Evolutionary conservation across 768 basidiomycete genomes (phyloP), one percentile per base, ranked within the genome.

Genomic region (Hericium alpestre): DNA sequence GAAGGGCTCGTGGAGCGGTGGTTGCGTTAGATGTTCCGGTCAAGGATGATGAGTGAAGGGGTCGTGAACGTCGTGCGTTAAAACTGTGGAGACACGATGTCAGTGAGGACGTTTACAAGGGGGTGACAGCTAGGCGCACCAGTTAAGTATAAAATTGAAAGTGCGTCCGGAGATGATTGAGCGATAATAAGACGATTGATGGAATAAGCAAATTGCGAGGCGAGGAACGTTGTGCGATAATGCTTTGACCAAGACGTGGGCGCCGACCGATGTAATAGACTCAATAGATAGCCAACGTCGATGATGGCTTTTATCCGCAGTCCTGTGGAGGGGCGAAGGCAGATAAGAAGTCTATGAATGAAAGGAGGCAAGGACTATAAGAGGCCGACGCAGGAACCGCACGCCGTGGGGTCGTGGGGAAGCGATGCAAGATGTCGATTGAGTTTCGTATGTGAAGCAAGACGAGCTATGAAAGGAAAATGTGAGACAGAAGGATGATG

Each of bases 51-150:
- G 79, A 74, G 73, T 63, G 63, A 56, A 75, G 67, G 65, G 43
- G 79, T 71, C 76, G 81, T 77, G 72, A 76, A 79, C 76, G 73
- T 80, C 77, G 79, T 80, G 80, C 83, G 86, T 86, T 60, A 79
- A 32, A 79, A 80, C 81, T 79, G 53, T 40, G 18, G 56, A 22
- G 48, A 53, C 54, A 55, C 22, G 51, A 41, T 52, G 39, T 53
- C 23, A 25, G 23, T 51, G 22, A 57, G 52, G n/a, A n/a, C n/a
- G 56, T 48, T 65, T 68, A 59, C 67, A 68, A 64, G 59, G 56
- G 59, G 58, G 64, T 61, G 57, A 59, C 51, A 60, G 32, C 32
- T 22, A 9, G 13, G 66, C 74, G 64, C 56, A 73, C 76, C 72
- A 76, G 74, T 77, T 76, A 78, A 76, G 70, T 70, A 79, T 77